A percentile compares a stretch with the other conserved stretches of the same genome.
These are phyloP conservation scores for Solioccasus polychromus DNA, from an alignment of 768 basidiomycete species.

Conservation along the genomic window DNA sequence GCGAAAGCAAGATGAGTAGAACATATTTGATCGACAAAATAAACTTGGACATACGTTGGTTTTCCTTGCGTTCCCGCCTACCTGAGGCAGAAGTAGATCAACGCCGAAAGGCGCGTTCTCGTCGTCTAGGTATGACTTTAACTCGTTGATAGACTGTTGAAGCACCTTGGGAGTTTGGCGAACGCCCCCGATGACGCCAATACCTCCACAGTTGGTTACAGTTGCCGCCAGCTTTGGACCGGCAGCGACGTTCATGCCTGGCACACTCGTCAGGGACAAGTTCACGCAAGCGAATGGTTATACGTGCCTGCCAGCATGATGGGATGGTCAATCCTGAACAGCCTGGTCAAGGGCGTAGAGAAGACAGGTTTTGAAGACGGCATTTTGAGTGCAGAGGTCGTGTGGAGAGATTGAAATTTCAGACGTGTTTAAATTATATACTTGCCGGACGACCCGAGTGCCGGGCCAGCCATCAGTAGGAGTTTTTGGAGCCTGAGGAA, in stretches of 20 bases:
- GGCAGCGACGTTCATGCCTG: conserved; percentile 78
- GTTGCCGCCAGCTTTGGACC: conserved; percentile 82
- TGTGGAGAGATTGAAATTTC: no score
- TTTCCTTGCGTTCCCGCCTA: conserved; percentile 79
- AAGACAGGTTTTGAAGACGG: conserved; percentile 65
- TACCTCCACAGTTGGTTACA: conserved; percentile 88
- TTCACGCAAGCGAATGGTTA: neutral
- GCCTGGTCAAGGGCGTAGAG: conserved; percentile 66
- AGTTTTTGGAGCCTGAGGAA: neutral
- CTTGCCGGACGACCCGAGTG: no score
- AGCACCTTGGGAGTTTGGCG: conserved; percentile 72
- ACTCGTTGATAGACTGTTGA: conserved; percentile 60
- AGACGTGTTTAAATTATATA: no score
- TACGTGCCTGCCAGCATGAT: conserved; percentile 72
- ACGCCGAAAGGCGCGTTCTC: conserved; percentile 77
- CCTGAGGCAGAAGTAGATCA: conserved; percentile 78
- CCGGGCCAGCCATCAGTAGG: neutral
- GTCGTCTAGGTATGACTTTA: conserved; percentile 74
- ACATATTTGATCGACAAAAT: neutral
- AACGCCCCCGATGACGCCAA: conserved; percentile 86
- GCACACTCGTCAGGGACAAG: conserved; percentile 1
- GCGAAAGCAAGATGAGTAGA: neutral
- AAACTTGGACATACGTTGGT: conserved; percentile 54
- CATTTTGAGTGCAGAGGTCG: conserved; percentile 40
- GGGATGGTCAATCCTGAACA: conserved; percentile 80